phyloP scores from a whole-genome alignment of 257 asterid species.

The Fraxinus anomala region DNA sequence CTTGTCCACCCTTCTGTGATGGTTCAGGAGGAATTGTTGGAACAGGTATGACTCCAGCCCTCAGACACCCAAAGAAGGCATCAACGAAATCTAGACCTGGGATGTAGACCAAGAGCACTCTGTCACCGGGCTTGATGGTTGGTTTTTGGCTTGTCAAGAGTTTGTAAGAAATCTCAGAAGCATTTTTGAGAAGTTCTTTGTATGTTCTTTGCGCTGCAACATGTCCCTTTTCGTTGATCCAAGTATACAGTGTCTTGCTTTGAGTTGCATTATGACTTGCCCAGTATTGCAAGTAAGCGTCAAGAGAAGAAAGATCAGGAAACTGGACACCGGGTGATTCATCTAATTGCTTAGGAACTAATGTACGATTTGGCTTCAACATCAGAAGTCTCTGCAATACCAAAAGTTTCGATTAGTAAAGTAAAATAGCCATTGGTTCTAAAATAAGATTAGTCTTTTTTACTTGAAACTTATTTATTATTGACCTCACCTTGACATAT shows the following conservation, averaged over 20 bases:
- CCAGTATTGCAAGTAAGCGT: slow-evolving; percentile 57
- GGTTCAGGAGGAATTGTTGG: slow-evolving; percentile 71
- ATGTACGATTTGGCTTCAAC: slow-evolving; percentile 31
- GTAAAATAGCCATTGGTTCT: neutral
- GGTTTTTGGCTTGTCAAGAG: slow-evolving; percentile 41
- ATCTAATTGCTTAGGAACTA: slow-evolving; percentile 28
- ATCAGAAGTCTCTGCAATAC: slow-evolving; percentile 47
- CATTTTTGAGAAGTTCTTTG: slow-evolving; percentile 49
- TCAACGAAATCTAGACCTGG: slow-evolving; percentile 75
- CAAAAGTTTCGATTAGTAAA: neutral
- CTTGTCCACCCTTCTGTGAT: slow-evolving; percentile 55
- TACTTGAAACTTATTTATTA: neutral
- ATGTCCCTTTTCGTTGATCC: slow-evolving; percentile 65
- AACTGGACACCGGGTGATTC: slow-evolving; percentile 50
- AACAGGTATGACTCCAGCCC: slow-evolving; percentile 59
- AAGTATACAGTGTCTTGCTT: slow-evolving; percentile 49
- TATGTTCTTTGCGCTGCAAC: slow-evolving; percentile 50
- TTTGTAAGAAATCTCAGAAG: slow-evolving; percentile 46
- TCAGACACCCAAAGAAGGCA: slow-evolving; percentile 68
- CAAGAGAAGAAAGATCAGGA: slow-evolving; percentile 49
- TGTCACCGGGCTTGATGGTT: slow-evolving; percentile 45
- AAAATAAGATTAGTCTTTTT: neutral
- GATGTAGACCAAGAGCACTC: slow-evolving; percentile 53
- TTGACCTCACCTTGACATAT: slow-evolving; percentile 60
- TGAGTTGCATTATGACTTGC: slow-evolving; percentile 44